Conservation (phyloP, 345 rosid genomes). For the Punica granatum region DNA sequence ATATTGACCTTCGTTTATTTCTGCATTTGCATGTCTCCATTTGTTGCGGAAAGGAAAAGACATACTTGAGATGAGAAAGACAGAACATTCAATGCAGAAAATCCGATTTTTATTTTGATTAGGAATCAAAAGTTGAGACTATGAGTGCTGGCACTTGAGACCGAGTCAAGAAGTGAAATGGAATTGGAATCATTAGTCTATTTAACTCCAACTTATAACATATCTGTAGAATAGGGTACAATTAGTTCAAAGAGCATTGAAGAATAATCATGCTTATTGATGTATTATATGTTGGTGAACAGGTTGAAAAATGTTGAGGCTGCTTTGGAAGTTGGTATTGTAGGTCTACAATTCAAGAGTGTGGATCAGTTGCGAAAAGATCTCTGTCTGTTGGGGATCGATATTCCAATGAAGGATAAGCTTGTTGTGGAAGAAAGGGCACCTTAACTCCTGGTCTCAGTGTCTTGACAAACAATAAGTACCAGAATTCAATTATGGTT, state of each 20-base stretch:
- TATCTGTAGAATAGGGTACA: no score
- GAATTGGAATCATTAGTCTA: not conserved
- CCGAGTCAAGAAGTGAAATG: not conserved
- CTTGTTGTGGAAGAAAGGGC: not conserved
- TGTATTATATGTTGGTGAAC: conserved; percentile 6
- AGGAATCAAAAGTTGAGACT: not conserved
- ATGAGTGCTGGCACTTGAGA: not conserved
- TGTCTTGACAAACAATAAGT: conserved; percentile 1
- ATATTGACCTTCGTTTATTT: not conserved
- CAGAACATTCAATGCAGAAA: not conserved
- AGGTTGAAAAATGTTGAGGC: conserved; percentile 66
- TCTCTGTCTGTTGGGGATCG: conserved; percentile 41
- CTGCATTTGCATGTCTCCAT: not conserved
- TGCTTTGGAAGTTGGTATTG: conserved; percentile 64
- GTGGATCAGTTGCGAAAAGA: conserved; percentile 41
- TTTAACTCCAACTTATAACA: not conserved
- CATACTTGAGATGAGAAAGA: not conserved
- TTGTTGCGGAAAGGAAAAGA: not conserved
- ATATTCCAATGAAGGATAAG: conserved; percentile 19
- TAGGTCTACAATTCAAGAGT: conserved; percentile 59
- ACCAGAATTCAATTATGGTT: not conserved
- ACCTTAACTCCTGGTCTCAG: conserved; percentile 6
- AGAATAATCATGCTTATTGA: not conserved
- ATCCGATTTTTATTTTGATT: not conserved
- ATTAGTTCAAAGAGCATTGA: no score